Percentiles rank a stretch among this genome's conserved stretches.
Evolutionary conservation across 2,329 filamentous ascomycete species (phyloP).

Genomic region (Orbilia quercus): DNA sequence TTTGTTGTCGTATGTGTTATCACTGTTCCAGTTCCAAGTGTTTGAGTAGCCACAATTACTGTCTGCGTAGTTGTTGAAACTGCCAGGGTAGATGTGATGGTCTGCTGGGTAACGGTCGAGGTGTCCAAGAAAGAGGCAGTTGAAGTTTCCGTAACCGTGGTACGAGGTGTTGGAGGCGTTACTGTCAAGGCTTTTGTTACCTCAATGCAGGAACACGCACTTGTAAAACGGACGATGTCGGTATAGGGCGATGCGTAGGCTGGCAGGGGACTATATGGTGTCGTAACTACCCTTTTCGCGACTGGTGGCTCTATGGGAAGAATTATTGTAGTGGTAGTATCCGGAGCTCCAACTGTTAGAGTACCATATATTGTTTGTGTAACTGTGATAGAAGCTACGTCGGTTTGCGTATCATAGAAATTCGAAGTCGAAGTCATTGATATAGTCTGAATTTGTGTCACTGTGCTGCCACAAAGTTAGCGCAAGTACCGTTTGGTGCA

Average conservation of each 20-base stretch:
- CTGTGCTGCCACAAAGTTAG: constrained; percentile 6
- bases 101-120: constrained; percentile 5
- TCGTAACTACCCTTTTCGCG: neutral
- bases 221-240: constrained; percentile 4
- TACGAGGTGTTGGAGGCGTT: constrained; percentile 12
- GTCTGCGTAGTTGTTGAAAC: constrained; percentile 9
- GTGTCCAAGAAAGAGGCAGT: neutral
- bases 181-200: constrained; percentile 4
- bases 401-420: constrained; percentile 9
- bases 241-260: constrained; percentile 15
- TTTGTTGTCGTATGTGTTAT: neutral
- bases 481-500: neutral
- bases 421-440: constrained; percentile 9
- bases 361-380: neutral
- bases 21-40: constrained; percentile 1
- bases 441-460: neutral
- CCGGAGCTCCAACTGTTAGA: constrained; percentile 16
- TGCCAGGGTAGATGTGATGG: neutral
- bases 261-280: neutral
- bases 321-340: constrained; percentile 5
- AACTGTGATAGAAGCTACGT: constrained; percentile 3
- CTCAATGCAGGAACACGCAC: constrained; percentile 21
- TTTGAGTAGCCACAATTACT: constrained; percentile 4
- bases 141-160: constrained; percentile 5
- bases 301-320: neutral